These are phyloP conservation scores for Prunus kanzakura DNA, from an alignment of 306 rosid species.

Conservation along the genomic window DNA sequence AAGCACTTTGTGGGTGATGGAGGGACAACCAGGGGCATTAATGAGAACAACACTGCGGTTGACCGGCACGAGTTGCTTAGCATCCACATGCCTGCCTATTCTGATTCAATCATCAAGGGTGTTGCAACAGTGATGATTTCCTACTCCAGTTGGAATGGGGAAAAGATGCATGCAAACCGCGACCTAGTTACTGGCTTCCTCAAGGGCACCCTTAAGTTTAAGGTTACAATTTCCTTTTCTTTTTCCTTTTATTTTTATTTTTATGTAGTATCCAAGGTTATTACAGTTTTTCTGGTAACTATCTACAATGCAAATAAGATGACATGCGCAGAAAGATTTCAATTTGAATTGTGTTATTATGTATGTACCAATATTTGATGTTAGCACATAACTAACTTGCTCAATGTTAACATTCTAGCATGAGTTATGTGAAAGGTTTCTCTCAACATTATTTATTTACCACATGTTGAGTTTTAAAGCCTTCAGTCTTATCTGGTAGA, in stretches of 20 bases:
- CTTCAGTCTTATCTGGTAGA: neutral
- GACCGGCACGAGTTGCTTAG: constrained; percentile 72
- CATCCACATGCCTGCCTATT: constrained; percentile 94
- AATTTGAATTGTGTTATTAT: neutral
- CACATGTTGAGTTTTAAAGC: no score
- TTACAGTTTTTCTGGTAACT: constrained; percentile 1
- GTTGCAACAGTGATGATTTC: constrained; percentile 87
- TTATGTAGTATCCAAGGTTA: constrained; percentile 11
- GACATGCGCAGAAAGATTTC: neutral
- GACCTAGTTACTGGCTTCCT: constrained; percentile 68
- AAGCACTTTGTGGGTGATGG: constrained; percentile 99
- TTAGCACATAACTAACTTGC: neutral
- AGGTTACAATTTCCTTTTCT: constrained; percentile 42
- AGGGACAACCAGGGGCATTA: constrained; percentile 75
- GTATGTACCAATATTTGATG: neutral
- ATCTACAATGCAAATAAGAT: neutral
- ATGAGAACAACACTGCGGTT: constrained; percentile 71
- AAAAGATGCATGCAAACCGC: constrained; percentile 86
- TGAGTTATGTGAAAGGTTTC: neutral
- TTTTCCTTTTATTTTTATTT: neutral
- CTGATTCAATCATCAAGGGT: constrained; percentile 80
- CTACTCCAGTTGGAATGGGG: constrained; percentile 95
- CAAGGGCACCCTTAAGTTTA: constrained; percentile 79
- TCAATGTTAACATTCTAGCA: neutral
- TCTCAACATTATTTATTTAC: no score